Evolutionary conservation across 352 stramenopile species (phyloP), one percentile per base, ranked within the genome.

Genomic region (Phytophthora sansomeana): DNA sequence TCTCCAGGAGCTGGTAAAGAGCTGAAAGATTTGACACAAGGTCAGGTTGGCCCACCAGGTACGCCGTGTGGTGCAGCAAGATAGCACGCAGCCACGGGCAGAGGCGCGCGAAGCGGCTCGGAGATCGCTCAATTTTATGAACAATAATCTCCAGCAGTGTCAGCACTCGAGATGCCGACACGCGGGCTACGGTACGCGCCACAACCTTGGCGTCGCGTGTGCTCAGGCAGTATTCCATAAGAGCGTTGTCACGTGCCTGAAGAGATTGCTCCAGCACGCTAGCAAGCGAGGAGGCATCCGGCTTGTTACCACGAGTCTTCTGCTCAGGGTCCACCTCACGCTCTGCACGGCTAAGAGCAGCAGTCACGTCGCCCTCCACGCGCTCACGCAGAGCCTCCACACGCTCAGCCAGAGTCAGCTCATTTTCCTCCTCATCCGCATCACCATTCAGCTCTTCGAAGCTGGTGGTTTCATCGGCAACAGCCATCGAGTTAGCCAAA

Each of bases 191-290:
- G 53, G 88, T 96, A 46, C 86, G 82, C 21, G 61, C 64, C 30
- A 96, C 85, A 28, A 91, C 80, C 69, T 96, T 96, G 33, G 58
- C 39, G 62, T 96, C 88, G 41, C 83, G 85, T 36, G 83, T 89
- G 44, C 86, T 81, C 51, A 96, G 63, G 61, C 83, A 91, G 65
- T 95, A 92, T 72, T 96, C 88, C 9, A 96, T 69, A 59, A 95
- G 86, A 33, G 86, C 86, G 44, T 95, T 95, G 83, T 96, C 88
- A 59, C 92, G 91, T 35, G 88, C 86, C 71, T 96, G 86, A 35
- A 96, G 69, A 17, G 88, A 86, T 68, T 96, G 88, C 63, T 94
- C 86, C 10, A 96, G 68, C 33, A 96, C 82, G 71, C 78, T 87
- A 42, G 86, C 85, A 30, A 96, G 78, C 19, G 88, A 96, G 47